Base-by-base conservation (phyloP, 352 stramenopile genomes). In the Globisporangium splendens region DNA sequence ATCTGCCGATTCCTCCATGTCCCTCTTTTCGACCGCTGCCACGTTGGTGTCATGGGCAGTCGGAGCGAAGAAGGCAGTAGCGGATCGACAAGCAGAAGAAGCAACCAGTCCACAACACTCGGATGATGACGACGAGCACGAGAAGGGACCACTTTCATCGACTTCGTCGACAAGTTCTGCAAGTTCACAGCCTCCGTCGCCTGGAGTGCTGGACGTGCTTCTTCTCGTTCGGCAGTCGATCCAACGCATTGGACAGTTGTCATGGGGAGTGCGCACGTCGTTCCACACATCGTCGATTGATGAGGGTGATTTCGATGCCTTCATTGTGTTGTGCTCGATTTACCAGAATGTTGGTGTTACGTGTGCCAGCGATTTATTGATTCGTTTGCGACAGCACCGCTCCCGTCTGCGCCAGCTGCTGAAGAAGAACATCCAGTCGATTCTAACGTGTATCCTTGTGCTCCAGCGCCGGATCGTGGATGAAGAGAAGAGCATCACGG, bases 291-390 rank as follows among this genome's bases (percentile, higher is more conserved):
- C 81, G 11, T 85, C 80, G 11, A 88, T 91, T 62, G 85, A 95
- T 35, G 81, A 92, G 51, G 76, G 79, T n/a, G 75, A 86, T 54
- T 91, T 91, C 54, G 83, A 95, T 41, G 85, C 83, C 20, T 95
- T 89, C 56, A 86, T 91, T 31, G 84, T 91, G 54, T 56, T 95
- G 21, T 95, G 85, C 62, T 91, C 83, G n/a, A 92, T 95, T 42
- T 95, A 95, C 54, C 70, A 88, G 50, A 66, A 63, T 21, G 71
- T 77, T 22, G 77, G 78, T 2, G 83, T 95, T 1, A 54, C 67
- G 41, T 91, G 81, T 28, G 73, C 77, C 6, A 85, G 71, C 50
- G 84, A 91, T 56, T 63, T 95, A 64, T 66, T 92, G 18, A 69
- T 90, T 31, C 85, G 84, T 54, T 53, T 95, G 31, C 73, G 79